A percentile compares a stretch with the other conserved stretches of the same genome.
Conservation (phyloP, 371 early-diverging fungal genomes). For the Circinella minor region DNA sequence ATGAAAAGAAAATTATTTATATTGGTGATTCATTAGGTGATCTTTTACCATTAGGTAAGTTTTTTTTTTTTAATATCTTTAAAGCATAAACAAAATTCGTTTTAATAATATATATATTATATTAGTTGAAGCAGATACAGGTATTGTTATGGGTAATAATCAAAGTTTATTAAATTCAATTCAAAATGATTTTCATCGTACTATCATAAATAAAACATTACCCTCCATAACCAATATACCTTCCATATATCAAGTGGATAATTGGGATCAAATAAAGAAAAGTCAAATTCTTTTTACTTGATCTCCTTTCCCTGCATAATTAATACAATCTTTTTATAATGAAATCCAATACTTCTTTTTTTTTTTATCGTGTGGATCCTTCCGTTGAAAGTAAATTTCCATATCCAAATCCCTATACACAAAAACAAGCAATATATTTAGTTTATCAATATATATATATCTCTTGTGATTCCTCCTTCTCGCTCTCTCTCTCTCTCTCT, state of each 20-base stretch:
- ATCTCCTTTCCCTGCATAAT: not conserved
- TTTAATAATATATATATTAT: not conserved
- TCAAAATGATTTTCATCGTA: constrained; percentile 9
- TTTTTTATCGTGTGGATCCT: constrained; percentile 21
- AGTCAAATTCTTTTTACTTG: not conserved
- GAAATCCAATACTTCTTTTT: not conserved
- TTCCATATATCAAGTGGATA: constrained; percentile 10
- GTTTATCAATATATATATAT: too few species aligned
- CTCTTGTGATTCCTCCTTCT: too few species aligned
- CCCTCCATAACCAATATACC: not conserved
- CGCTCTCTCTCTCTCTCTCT: not conserved
- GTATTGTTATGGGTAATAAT: constrained; percentile 58
- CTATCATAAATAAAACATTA: constrained; percentile 9
- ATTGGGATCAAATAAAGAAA: not conserved
- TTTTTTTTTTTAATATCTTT: too few species aligned
- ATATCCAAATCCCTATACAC: constrained; percentile 24
- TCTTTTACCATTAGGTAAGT: constrained; percentile 37
- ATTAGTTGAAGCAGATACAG: constrained; percentile 52
- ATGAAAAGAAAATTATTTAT: constrained; percentile 17
- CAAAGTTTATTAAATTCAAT: constrained; percentile 31
- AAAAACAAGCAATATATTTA: too few species aligned
- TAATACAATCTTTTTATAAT: not conserved
- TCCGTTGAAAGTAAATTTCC: constrained; percentile 21
- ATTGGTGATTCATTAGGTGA: constrained; percentile 53
- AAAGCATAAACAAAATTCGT: not conserved